Base-by-base conservation (phyloP, 345 rosid genomes). In the Geranium rotundifolium region DNA sequence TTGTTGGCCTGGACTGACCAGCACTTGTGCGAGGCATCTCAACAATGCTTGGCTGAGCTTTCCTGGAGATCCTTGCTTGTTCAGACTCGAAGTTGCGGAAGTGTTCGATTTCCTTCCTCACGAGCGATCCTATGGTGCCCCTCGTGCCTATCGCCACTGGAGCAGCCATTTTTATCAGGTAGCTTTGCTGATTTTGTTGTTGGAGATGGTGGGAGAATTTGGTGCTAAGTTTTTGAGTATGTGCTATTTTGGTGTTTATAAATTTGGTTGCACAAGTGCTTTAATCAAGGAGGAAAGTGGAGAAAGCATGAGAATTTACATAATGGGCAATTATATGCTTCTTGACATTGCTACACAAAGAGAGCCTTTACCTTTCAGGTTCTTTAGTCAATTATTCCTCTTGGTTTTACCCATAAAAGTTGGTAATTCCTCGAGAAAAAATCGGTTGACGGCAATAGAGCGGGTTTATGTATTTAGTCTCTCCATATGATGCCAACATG, bases 101-200 rank as follows among this genome's bases (percentile, higher is more conserved):
- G 67, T 78, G 78, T 56, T 89, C 89, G 17, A 86, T 84, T 62
- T 89, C 96, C 72, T 72, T 84, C 73, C 83, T 83, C 7, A 86
- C 78, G 13, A 86, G 85, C 8, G 90, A 84, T 71, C 90, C 96
- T 2, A 89, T 79, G 0, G 89, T 89, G 66, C 96, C 96, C 71
- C 86, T 69, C 5, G 91, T 84, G 27, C 96, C 96, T 46, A 86
- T 77, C 9, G 89, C 85, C 14, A 83, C 75, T 5, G 70, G 67
- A 39, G 34, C 67, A 16, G 19, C 41, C 52, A 46, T 46, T 46
- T 14, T 46, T 46, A 46, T 46, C 52, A 46, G 52, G 3, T 46
- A 12, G 52, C 52, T 46, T 46, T 46, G 52, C 12, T 46, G 16
- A 14, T 46, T 46, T 2, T 14, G 14, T 9, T 46, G 52, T 12